These are phyloP conservation scores for Cladosporium sp. DNA, from an alignment of 2,329 filamentous ascomycete genomes.

Conservation along the genomic window DNA sequence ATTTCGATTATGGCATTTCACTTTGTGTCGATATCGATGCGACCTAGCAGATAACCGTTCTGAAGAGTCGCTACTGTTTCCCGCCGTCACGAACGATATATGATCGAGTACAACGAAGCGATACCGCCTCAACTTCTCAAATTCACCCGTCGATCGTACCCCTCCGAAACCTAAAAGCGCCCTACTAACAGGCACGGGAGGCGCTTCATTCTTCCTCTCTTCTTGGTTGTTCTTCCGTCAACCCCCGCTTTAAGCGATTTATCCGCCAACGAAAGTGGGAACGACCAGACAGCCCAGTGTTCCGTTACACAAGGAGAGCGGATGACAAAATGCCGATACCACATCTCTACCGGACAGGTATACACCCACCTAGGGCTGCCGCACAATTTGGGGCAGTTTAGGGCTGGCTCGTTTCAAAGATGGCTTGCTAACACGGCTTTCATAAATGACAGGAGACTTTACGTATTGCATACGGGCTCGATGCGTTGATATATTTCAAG, in stretches of 20 bases:
- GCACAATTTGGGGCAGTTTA: too few species aligned
- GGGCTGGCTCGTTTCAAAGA: neutral
- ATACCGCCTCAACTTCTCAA: neutral
- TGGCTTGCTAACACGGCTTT: neutral
- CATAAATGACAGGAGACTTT: neutral
- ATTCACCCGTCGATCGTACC: neutral
- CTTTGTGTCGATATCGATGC: neutral
- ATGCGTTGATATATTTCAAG: neutral
- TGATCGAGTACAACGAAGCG: neutral
- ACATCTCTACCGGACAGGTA: neutral
- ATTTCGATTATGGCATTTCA: neutral
- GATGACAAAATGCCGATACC: slow-evolving; percentile 1
- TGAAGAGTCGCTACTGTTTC: neutral
- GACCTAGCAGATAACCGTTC: neutral
- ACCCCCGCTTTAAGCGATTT: slow-evolving; percentile 2
- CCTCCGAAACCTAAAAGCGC: neutral
- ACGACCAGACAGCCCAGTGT: neutral
- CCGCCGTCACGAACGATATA: neutral
- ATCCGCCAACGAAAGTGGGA: neutral
- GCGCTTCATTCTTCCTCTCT: neutral
- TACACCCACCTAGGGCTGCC: neutral
- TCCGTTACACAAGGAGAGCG: slow-evolving; percentile 8
- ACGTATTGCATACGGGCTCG: neutral
- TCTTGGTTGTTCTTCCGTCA: neutral
- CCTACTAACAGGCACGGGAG: neutral